Evolutionary conservation across 257 asterid species (phyloP), one percentile per base, ranked within the genome.

Genomic region (Jaltomata sinuosa): DNA sequence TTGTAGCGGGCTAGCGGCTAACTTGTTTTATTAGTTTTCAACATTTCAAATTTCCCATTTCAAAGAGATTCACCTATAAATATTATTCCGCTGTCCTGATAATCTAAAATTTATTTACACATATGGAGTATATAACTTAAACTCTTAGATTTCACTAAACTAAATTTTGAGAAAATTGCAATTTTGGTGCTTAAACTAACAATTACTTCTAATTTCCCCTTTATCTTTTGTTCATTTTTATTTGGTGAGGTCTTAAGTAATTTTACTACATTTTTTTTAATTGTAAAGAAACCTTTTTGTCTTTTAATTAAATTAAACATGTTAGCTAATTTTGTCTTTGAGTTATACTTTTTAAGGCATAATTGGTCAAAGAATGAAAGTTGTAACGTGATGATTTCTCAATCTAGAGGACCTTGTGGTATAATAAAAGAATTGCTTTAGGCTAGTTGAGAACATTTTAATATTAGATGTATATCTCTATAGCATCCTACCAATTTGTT

Each of bases 331-430:
- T 81, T 80, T 80, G 85, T 67, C 49, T 69, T 85, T 71, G 34
- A 54, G 45, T 84, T 74, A 65, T 57, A 52, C 62, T 12, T 57
- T 86, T 65, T 19, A 64, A 29, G 84, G 27, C 38, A 45, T 81
- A 69, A 22, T 29, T 86, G 80, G 91, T 89, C 91, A 89, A 89
- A 87, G 85, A 59, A 81, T 42, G 83, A 32, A 79, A 68, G 72
- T 65, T 64, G 85, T 40, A 79, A 81, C 65, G 87, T 78, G 84
- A 82, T 89, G 72, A 77, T 84, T 87, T 89, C 80, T 85, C 91
- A 81, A 89, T 85, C 86, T 87, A 83, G 86, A 80, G 83, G 72
- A 72, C 80, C 38, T 64, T 50, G 21, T 38, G 29, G 85, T 8
- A 83, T 15, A 72, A 32, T 83, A 79, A 65, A 49, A 67, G 16